Base-by-base conservation (phyloP, 2,329 filamentous ascomycete species). In the Hirsutella minnesotensis region DNA sequence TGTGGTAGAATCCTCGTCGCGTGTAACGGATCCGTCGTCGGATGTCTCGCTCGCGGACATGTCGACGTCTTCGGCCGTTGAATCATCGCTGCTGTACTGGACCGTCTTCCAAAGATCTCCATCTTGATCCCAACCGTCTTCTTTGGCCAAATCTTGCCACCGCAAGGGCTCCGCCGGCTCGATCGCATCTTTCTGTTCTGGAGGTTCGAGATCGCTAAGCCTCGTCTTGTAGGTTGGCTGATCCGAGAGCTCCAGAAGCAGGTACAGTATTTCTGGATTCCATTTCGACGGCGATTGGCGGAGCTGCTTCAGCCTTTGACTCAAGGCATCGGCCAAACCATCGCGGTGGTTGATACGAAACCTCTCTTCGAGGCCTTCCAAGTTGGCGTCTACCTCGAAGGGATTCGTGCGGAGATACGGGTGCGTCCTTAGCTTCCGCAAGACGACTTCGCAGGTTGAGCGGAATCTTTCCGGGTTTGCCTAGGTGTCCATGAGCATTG, bases 211-310 rank as follows among this genome's bases (percentile, higher is more conserved):
- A 47, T 79, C 73, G 34, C 74, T 69, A 1, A 90, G 62, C 4
- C 68, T 74, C 0, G 85, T 77, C 41, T 87, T 81, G 41, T 81
- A 73, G 0, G 81, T 75, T 3, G 92, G 90, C 42, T 81, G 75
- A 51, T 95, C 81, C 2, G 90, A 90, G 1, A 96, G 74, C 47
- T 86, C 77, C 8, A 96, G 67, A 10, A 96, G 64, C 1, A 96
- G 63, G 40, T 84, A 80, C 13, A 96, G 66, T 13, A 85, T 70
- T 52, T 96, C 92, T 0, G 89, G 88, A 5, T 79, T 77, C 74
- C 78, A 90, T 61, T 79, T 79, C 36, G 71, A 56, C 9, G 71
- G 30, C 63, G 67, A 40, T 46, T 63, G 55, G 10, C 72, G 65
- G 18, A 95, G 62, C 46, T 79, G 74, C 33, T 72, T 64, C 13